Evolutionary conservation across 1,139 yeast genomes (phyloP), one percentile per base, ranked within the genome.

Genomic region (Yamadazyma kanchanaburiensis): DNA sequence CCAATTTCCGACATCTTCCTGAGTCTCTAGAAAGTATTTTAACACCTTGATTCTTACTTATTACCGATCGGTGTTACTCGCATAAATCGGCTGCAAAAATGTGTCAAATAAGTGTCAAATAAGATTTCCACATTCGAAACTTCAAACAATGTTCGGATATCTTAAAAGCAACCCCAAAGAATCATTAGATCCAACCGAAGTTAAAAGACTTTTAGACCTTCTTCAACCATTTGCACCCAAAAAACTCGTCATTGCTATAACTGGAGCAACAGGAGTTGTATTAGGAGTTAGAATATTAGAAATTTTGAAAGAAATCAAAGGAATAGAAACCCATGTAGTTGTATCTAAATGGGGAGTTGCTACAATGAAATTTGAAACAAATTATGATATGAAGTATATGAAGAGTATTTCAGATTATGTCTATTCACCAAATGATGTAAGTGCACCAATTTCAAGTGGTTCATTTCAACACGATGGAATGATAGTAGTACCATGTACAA

Each of bases 261-360:
- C 24, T 12, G 24, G 24, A 11, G 24, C 24, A 5, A 22, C 24
- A 6, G 24, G 24, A 11, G 24, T 22, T 6, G 24, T 22, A 6
- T 12, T 22, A 12, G 24, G 24, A 12, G 24, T 22, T 11, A 22
- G 13, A 22, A 22, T 22, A 5, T n/a, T 22, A 6, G 24, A 22
- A 11, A 10, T 12, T 6, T 22, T 22, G 13, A 11, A n/a, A 22
- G 15, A 22, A 6, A 22, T 22, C 5, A 6, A 11, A 6, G 15
- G 24, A 6, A 22, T 22, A 6, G 24, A 22, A 12, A 22, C 24
- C 5, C 24, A 22, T 12, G 24, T 22, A 6, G 24, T 22, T 6
- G 24, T 22, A 11, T 22, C 24, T 10, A 22, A 22, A 12, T 22
- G 24, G 24, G 24, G 24, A 6, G 24, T 22, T 22, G 24, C 24